Evolutionary conservation across 805 yeast species (phyloP).

Genomic region (Ogataea henricii): DNA sequence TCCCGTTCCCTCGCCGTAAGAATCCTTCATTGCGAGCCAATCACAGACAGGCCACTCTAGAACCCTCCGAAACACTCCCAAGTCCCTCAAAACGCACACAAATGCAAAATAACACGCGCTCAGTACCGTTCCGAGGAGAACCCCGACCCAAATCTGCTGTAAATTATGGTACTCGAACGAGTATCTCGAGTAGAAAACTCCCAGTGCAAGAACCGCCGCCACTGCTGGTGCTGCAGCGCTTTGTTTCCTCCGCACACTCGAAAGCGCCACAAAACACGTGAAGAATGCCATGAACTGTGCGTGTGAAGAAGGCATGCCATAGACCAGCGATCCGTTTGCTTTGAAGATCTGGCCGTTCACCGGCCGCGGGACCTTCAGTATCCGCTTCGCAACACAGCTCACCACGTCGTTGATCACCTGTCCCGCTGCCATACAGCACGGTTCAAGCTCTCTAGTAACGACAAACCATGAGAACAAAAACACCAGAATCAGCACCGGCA

Average conservation of each 20-base stretch:
- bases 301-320: constrained; percentile 98
- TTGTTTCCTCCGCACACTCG: constrained; percentile 43
- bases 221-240: constrained; percentile 35
- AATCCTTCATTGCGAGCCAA: constrained; percentile 58
- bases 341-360: constrained; percentile 39
- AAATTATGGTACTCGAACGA: constrained; percentile 76
- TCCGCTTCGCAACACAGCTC: constrained; percentile 66
- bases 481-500: constrained; percentile 77
- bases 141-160: constrained; percentile 76
- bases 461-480: constrained; percentile 85
- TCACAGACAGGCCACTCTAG: constrained; percentile 58
- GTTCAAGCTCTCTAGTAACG: constrained; percentile 80
- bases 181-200: constrained; percentile 71
- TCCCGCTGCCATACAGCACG: constrained; percentile 80
- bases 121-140: constrained; percentile 56
- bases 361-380: constrained; percentile 77
- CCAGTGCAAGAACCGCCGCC: constrained; percentile 32
- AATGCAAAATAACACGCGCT: constrained; percentile 61
- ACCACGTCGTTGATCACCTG: constrained; percentile 76
- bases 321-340: constrained; percentile 43
- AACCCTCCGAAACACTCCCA: constrained; percentile 69
- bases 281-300: constrained; percentile 93
- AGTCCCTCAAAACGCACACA: constrained; percentile 57
- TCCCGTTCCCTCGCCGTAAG: constrained; percentile 35
- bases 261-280: constrained; percentile 48